Evolutionary conservation across 345 rosid species (phyloP), one percentile per base, ranked within the genome.

Genomic region (Excoecaria cochinchinensis): DNA sequence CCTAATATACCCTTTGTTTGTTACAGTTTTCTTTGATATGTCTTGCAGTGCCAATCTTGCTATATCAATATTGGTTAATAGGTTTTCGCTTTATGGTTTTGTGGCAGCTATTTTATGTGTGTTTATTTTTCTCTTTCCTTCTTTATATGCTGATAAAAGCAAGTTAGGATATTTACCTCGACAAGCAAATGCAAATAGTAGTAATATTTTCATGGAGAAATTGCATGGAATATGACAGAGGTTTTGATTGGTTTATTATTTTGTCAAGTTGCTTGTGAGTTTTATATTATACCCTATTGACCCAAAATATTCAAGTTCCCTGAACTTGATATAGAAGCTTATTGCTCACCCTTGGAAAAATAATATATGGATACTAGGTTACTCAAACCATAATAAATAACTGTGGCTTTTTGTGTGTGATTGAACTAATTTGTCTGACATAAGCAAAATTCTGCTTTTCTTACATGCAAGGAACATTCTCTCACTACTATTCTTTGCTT

Each of bases 401-500:
- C 24, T 6, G 36, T 42, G 14, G 16, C 52, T 21, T 71, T 74
- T 60, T 66, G 31, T 31, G 31, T 31, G 31, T 31, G 31, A 31
- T 31, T 31, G 31, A 31, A 31, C 31, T 31, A 31, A 31, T 31
- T 31, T 31, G 31, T 31, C 31, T 31, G 31, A 31, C 31, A 31
- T 31, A 31, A 31, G 31, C 31, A 31, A 31, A 31, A 31, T 31
- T 31, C 31, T 31, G 1, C 31, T 67, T 64, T 40, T 39, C 69
- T 22, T 58, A 40, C 61, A 60, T 71, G 36, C 38, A 53, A 25
- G 70, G 58, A 60, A 39, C 52, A 71, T 46, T 47, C 19, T 24
- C 57, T 74, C 21, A 44, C 14, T 44, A 63, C 15, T 66, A 8
- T 44, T 21, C 8, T 4, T 66, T 42, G 36, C 70, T 19, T 66